These are phyloP conservation scores for Isatis lusitanica DNA, from an alignment of 441 rosid species.

Conservation along the genomic window DNA sequence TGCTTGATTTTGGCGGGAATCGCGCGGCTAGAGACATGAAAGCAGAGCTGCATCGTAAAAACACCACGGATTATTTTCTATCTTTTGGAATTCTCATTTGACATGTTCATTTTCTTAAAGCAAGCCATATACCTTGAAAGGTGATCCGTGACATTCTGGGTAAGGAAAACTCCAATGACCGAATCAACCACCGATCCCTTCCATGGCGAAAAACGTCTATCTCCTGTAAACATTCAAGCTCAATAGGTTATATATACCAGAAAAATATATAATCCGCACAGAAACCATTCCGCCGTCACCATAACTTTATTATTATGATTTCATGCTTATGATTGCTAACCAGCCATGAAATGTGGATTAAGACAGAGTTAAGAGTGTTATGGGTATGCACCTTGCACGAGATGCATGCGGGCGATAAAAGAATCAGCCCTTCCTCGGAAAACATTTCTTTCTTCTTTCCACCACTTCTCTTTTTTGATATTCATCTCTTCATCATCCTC, in stretches of 20 bases:
- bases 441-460: constrained; percentile 88
- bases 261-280: background rate
- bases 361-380: background rate
- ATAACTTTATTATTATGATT: background rate
- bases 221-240: constrained; percentile 61
- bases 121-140: constrained; percentile 77
- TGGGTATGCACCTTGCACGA: constrained; percentile 78
- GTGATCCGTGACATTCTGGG: constrained; percentile 97
- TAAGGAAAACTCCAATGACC: constrained; percentile 92
- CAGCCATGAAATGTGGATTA: constrained; percentile 4
- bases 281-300: background rate
- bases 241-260: background rate
- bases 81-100: constrained; percentile 14
- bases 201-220: constrained; percentile 96
- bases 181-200: constrained; percentile 99
- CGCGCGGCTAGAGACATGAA: constrained; percentile 87
- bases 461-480: constrained; percentile 66
- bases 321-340: constrained; percentile 13
- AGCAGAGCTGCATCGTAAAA: constrained; percentile 76
- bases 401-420: constrained; percentile 96
- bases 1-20: constrained; percentile 64
- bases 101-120: constrained; percentile 16
- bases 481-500: constrained; percentile 54
- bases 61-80: constrained; percentile 23
- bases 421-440: constrained; percentile 82